Base-by-base conservation (phyloP, 306 rosid genomes). In the Vachellia collinsii region DNA sequence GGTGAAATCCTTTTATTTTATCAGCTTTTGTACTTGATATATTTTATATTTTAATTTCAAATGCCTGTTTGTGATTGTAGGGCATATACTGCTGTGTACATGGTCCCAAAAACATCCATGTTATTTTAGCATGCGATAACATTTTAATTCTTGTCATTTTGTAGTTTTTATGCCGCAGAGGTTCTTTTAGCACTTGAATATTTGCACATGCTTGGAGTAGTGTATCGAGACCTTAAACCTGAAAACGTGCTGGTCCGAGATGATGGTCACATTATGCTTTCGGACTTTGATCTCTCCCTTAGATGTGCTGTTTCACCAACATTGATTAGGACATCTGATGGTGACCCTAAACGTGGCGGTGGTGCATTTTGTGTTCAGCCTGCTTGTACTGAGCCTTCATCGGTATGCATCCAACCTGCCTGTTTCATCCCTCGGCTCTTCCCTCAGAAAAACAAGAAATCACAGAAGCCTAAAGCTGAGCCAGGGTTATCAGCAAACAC, bases 121-220 rank as follows among this genome's bases (percentile, higher is more conserved):
- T 23, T 29, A 11, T 69, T 69, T 69, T 69, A 10, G 4, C 17
- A 2, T 64, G 43, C 56, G 34, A 67, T 50, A 68, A 51, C 44
- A 43, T 68, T 65, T 75, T 34, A 4, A 19, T 4, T 41, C 11
- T 80, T 78, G n/a, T 54, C 64, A 53, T 76, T 73, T 74, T 88
- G 85, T 85, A 95, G 99, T 67, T 95, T 95, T 84, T 95, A 95
- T 86, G 99, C 99, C 9, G 99, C 99, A 9, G 99, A 95, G 90
- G 98, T 93, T 83, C 87, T 95, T 72, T 83, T 95, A 81, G 99
- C 99, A 63, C 93, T 95, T 22, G 99, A 95, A 81, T 95, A 95
- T 90, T 94, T 95, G 77, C 99, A 95, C 89, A 95, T 95, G 99
- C 98, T 95, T 67, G 99, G 99, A 72, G 98, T 95, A 77, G 98